These are phyloP conservation scores for Lithocarpus polystachyus DNA, from an alignment of 306 rosid species.

Conservation along the genomic window DNA sequence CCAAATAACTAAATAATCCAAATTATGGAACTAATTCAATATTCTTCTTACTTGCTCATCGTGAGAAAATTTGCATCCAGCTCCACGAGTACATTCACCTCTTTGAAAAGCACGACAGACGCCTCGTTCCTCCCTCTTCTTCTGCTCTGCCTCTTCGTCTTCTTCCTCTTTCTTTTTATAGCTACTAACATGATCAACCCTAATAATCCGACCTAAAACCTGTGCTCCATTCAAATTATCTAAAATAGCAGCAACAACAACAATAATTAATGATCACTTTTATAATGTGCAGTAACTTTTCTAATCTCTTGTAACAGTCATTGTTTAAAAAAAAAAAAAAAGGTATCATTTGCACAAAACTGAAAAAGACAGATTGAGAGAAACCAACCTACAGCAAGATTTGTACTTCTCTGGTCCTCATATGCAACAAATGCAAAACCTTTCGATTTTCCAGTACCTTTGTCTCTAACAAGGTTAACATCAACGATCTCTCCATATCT, in stretches of 20 bases:
- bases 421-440: slow-evolving; percentile 90
- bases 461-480: slow-evolving; percentile 86
- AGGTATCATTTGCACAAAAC: no score
- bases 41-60: slow-evolving; percentile 60
- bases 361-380: slow-evolving; percentile 1
- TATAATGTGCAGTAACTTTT: not conserved
- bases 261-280: not conserved
- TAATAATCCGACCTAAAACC: slow-evolving; percentile 66
- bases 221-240: slow-evolving; percentile 93
- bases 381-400: slow-evolving; percentile 77
- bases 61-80: slow-evolving; percentile 84
- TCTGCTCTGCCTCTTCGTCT: slow-evolving; percentile 76
- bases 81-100: slow-evolving; percentile 94
- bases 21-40: not conserved
- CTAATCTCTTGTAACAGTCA: no score
- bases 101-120: slow-evolving; percentile 93
- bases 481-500: slow-evolving; percentile 90
- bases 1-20: not conserved
- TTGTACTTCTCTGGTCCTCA: slow-evolving; percentile 93
- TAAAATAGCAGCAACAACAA: slow-evolving; percentile 11
- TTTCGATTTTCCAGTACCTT: slow-evolving; percentile 85
- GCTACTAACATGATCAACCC: slow-evolving; percentile 84
- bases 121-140: slow-evolving; percentile 87
- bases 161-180: slow-evolving; percentile 94
- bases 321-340: no score